These are phyloP conservation scores for Rhizophora mangle DNA, from an alignment of 345 rosid genomes.

Conservation along the genomic window DNA sequence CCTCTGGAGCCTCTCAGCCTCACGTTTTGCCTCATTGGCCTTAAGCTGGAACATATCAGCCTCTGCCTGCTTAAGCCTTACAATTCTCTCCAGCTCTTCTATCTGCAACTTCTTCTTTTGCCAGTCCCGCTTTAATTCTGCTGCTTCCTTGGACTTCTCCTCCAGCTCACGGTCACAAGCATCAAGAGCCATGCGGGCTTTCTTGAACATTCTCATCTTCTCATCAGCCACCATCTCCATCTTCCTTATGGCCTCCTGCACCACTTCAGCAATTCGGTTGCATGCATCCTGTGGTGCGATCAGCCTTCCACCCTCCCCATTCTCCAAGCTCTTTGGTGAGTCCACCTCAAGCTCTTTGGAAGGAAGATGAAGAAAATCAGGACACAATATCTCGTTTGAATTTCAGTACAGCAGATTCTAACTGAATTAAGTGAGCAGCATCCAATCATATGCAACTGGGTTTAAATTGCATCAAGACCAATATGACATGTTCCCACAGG, in stretches of 20 bases:
- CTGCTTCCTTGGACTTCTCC: slow-evolving; percentile 85
- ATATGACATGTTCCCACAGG: too few species aligned
- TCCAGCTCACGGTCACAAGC: slow-evolving; percentile 84
- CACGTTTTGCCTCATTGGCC: slow-evolving; percentile 90
- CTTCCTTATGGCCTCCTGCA: slow-evolving; percentile 89
- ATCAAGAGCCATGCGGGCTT: slow-evolving; percentile 74
- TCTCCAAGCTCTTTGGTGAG: slow-evolving; percentile 82
- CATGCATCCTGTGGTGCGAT: slow-evolving; percentile 97
- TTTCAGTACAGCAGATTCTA: background rate
- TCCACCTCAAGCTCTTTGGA: slow-evolving; percentile 76
- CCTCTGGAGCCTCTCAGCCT: slow-evolving; percentile 86
- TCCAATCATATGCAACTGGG: background rate
- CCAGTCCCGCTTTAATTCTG: slow-evolving; percentile 70
- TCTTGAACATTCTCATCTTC: slow-evolving; percentile 90
- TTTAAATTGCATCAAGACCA: too few species aligned
- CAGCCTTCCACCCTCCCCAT: slow-evolving; percentile 71
- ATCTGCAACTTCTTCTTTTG: slow-evolving; percentile 77
- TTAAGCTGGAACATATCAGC: slow-evolving; percentile 98
- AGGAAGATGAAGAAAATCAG: background rate
- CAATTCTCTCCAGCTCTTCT: slow-evolving; percentile 92
- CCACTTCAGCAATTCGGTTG: slow-evolving; percentile 93
- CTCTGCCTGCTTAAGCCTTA: slow-evolving; percentile 93
- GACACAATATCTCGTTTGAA: background rate
- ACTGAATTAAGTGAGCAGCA: background rate
- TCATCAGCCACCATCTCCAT: slow-evolving; percentile 99